Conservation (phyloP, 148 eudicot genomes). For the Talinum fruticosum region DNA sequence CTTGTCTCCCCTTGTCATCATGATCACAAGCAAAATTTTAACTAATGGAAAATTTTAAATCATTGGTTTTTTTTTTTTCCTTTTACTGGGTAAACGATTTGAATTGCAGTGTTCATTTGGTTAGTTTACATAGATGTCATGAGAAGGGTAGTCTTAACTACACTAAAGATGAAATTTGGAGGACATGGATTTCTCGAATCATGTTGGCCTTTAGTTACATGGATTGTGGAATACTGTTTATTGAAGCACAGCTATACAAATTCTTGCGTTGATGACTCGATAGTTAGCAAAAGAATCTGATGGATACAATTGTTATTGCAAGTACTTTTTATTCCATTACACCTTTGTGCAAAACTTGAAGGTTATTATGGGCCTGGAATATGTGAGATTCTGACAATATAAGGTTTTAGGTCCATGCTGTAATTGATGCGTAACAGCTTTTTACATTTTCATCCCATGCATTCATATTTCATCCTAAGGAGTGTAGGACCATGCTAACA, state of each 20-base stretch:
- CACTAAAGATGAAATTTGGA: neutral
- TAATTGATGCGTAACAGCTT: neutral
- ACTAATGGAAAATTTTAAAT: no score
- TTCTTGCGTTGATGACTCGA: neutral
- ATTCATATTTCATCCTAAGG: neutral
- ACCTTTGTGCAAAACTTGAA: neutral
- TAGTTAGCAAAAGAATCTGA: neutral
- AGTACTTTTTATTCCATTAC: neutral
- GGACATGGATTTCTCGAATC: neutral
- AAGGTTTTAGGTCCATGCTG: neutral
- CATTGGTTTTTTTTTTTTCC: neutral
- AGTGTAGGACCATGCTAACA: neutral
- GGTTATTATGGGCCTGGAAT: neutral
- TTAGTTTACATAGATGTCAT: neutral
- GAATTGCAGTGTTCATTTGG: neutral
- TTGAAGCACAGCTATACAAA: neutral
- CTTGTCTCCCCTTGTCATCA: no score
- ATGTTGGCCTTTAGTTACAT: neutral
- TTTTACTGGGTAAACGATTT: neutral
- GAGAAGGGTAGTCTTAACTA: neutral
- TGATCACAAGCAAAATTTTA: no score
- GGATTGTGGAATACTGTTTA: neutral
- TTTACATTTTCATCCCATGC: neutral
- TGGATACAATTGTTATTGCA: neutral
- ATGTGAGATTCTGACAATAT: neutral